Conservation (phyloP, 2,329 filamentous ascomycete species). For the Magnaporthiopsis rhizophila region DNA sequence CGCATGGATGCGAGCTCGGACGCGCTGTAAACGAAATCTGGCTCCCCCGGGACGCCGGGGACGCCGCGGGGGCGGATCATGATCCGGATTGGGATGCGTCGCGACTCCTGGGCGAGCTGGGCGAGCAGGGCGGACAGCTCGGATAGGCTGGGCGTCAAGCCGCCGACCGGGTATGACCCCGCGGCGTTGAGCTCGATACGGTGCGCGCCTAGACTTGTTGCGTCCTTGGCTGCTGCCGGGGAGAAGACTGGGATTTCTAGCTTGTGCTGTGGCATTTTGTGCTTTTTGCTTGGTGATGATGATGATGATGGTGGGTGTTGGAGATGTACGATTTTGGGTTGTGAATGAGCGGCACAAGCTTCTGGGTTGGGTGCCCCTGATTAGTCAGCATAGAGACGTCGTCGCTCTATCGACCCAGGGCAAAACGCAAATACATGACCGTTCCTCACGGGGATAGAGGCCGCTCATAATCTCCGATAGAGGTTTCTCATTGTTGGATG, state of each 20-base stretch:
- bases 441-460: too few species aligned
- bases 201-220: slow-evolving; percentile 33
- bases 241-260: slow-evolving; percentile 50
- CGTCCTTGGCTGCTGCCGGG: slow-evolving; percentile 27
- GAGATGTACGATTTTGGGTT: too few species aligned
- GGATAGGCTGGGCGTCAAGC: slow-evolving; percentile 38
- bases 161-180: slow-evolving; percentile 41
- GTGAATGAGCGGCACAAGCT: too few species aligned
- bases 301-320: too few species aligned
- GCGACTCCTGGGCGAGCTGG: slow-evolving; percentile 8
- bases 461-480: too few species aligned
- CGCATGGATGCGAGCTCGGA: slow-evolving; percentile 37
- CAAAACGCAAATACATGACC: too few species aligned
- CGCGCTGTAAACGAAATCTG: slow-evolving; percentile 42
- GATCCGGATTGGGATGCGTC: slow-evolving; percentile 37
- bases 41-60: slow-evolving; percentile 9
- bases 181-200: slow-evolving; percentile 47
- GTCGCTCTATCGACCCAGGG: too few species aligned
- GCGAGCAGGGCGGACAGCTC: slow-evolving; percentile 27
- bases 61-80: slow-evolving; percentile 47
- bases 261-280: not conserved
- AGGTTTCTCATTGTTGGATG: too few species aligned
- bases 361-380: too few species aligned
- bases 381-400: too few species aligned
- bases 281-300: too few species aligned